Percentiles rank a stretch among this genome's conserved stretches.
phyloP scores from a whole-genome alignment of 139 green algal species.

The Trebouxia sp. region DNA sequence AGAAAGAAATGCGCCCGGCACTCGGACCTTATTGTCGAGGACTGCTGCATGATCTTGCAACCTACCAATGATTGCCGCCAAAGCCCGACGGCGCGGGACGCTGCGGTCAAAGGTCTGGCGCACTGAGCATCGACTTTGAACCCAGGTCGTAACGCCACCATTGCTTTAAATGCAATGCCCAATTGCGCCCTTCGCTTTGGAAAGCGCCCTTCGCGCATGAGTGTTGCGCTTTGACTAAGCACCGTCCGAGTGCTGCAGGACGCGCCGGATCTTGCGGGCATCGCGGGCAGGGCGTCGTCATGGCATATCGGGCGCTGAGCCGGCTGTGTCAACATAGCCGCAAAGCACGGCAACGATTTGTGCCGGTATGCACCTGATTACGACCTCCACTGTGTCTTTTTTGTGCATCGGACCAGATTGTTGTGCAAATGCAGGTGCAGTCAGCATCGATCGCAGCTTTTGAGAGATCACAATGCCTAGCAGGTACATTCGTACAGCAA shows the following conservation, averaged over 20 bases:
- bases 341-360: background rate
- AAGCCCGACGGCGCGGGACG: too few species aligned
- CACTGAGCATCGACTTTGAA: too few species aligned
- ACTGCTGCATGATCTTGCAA: too few species aligned
- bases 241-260: background rate
- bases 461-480: background rate
- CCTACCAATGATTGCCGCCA: too few species aligned
- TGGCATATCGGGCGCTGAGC: background rate
- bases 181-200: background rate
- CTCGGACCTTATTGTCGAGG: too few species aligned
- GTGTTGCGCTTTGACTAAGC: background rate
- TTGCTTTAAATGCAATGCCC: too few species aligned
- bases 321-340: constrained; percentile 10
- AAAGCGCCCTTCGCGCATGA: background rate
- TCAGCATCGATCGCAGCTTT: background rate
- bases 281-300: background rate
- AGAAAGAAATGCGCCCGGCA: too few species aligned
- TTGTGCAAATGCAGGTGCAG: background rate
- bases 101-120: too few species aligned
- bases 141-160: too few species aligned
- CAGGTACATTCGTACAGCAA: too few species aligned
- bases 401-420: background rate
- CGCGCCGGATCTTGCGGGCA: background rate
- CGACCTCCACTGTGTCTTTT: background rate
- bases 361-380: background rate